Percentiles rank a stretch among this genome's conserved stretches.
Evolutionary conservation across 1,284 basidiomycete species (phyloP).

Genomic region (Porodaedalea pini): DNA sequence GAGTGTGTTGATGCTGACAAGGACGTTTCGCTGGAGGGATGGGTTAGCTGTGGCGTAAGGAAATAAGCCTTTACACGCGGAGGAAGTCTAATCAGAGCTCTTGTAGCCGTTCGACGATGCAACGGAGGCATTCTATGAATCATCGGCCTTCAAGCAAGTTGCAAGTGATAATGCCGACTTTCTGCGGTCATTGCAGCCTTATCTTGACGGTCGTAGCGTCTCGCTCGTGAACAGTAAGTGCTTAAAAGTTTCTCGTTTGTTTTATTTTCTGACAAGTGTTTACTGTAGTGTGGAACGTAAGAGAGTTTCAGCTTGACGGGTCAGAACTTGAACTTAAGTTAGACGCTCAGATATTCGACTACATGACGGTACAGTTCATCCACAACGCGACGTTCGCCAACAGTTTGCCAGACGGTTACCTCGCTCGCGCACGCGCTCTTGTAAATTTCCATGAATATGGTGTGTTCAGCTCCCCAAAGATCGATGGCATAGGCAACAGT

Average conservation of each 20-base stretch:
- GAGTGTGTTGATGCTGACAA: constrained; percentile 38
- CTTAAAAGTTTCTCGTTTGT: background rate
- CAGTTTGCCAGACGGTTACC: constrained; percentile 32
- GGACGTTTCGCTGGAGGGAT: constrained; percentile 42
- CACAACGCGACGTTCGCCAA: constrained; percentile 44
- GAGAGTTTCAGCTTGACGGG: background rate
- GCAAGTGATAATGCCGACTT: constrained; percentile 35
- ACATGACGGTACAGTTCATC: constrained; percentile 48
- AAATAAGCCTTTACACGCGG: background rate
- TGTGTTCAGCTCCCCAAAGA: constrained; percentile 40
- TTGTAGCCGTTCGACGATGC: constrained; percentile 19
- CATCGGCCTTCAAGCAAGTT: constrained; percentile 33
- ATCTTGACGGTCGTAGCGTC: constrained; percentile 39
- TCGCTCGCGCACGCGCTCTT: constrained; percentile 39
- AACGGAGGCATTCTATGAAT: constrained; percentile 26
- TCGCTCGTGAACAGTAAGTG: constrained; percentile 41
- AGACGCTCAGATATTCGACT: constrained; percentile 43
- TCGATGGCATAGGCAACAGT: constrained; percentile 44
- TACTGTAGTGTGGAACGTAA: constrained; percentile 20
- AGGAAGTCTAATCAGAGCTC: background rate
- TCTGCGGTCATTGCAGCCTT: constrained; percentile 37
- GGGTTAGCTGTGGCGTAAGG: constrained; percentile 36
- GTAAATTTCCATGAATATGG: constrained; percentile 50
- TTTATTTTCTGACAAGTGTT: background rate
- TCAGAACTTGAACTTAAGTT: background rate